Percentiles rank a stretch among this genome's conserved stretches.
Evolutionary conservation across 1,139 yeast genomes (phyloP).

Genomic region (Kurtzmaniella natalensis): DNA sequence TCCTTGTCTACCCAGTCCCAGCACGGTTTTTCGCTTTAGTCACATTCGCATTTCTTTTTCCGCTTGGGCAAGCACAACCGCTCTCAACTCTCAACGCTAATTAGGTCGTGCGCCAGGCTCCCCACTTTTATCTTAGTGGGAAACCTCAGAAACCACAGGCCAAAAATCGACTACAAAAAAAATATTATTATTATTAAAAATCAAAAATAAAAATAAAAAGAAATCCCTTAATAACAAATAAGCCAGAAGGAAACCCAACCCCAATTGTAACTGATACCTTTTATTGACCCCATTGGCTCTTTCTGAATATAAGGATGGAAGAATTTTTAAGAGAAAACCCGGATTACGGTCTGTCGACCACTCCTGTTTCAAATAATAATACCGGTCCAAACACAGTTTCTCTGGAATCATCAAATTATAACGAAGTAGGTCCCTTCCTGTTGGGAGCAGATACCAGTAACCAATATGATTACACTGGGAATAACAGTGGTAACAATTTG

Average conservation of each 20-base stretch:
- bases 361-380: slow-evolving; percentile 2
- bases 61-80: too few species aligned
- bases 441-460: slow-evolving; percentile 1
- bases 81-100: too few species aligned
- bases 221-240: slow-evolving; percentile 1
- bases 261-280: neutral
- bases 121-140: slow-evolving; percentile 1
- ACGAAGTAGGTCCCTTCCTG: slow-evolving; percentile 8
- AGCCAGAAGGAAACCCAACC: neutral
- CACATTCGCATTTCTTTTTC: neutral
- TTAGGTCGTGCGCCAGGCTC: slow-evolving; percentile 2
- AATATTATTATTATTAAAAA: too few species aligned
- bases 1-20: too few species aligned
- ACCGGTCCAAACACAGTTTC: slow-evolving; percentile 6
- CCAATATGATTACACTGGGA: neutral
- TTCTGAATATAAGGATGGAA: too few species aligned
- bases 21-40: too few species aligned
- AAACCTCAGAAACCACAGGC: too few species aligned
- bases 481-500: neutral
- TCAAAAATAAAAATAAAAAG: too few species aligned
- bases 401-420: slow-evolving; percentile 6
- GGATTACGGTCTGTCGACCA: slow-evolving; percentile 5
- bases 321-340: slow-evolving; percentile 8
- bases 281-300: neutral
- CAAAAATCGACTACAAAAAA: too few species aligned